Evolutionary conservation across 1,139 yeast genomes (phyloP).

Genomic region (Kodamaea alishanica): DNA sequence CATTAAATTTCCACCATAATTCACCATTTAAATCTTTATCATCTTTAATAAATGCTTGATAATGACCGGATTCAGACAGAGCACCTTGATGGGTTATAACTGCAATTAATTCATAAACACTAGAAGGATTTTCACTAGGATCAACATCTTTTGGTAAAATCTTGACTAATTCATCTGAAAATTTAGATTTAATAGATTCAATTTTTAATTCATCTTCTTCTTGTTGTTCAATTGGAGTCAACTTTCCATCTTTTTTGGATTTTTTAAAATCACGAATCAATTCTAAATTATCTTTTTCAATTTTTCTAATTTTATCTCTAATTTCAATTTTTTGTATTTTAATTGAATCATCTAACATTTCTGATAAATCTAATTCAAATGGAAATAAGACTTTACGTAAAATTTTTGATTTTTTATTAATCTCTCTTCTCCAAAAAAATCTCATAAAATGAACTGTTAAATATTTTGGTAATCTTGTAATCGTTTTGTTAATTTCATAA

Average conservation of each 20-base stretch:
- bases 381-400: slow-evolving; percentile 94
- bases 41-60: slow-evolving; percentile 83
- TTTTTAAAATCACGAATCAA: slow-evolving; percentile 75
- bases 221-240: slow-evolving; percentile 40
- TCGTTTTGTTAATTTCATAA: slow-evolving; percentile 64
- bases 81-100: slow-evolving; percentile 93
- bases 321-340: slow-evolving; percentile 62
- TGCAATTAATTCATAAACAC: slow-evolving; percentile 78
- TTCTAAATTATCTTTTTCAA: slow-evolving; percentile 74
- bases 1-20: slow-evolving; percentile 93
- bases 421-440: slow-evolving; percentile 93
- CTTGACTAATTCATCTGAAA: slow-evolving; percentile 39
- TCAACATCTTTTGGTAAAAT: slow-evolving; percentile 34
- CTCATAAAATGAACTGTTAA: slow-evolving; percentile 90
- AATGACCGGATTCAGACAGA: slow-evolving; percentile 96
- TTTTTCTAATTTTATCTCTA: slow-evolving; percentile 73
- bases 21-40: slow-evolving; percentile 60
- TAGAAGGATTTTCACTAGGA: slow-evolving; percentile 79
- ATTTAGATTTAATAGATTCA: slow-evolving; percentile 42
- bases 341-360: slow-evolving; percentile 74
- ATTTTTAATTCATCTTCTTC: slow-evolving; percentile 49
- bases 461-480: slow-evolving; percentile 80
- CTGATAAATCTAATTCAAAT: slow-evolving; percentile 83
- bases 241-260: slow-evolving; percentile 43
- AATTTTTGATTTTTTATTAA: slow-evolving; percentile 86